Evolutionary conservation across 306 rosid genomes (phyloP), one percentile per base, ranked within the genome.

Genomic region (Ceratonia siliqua): DNA sequence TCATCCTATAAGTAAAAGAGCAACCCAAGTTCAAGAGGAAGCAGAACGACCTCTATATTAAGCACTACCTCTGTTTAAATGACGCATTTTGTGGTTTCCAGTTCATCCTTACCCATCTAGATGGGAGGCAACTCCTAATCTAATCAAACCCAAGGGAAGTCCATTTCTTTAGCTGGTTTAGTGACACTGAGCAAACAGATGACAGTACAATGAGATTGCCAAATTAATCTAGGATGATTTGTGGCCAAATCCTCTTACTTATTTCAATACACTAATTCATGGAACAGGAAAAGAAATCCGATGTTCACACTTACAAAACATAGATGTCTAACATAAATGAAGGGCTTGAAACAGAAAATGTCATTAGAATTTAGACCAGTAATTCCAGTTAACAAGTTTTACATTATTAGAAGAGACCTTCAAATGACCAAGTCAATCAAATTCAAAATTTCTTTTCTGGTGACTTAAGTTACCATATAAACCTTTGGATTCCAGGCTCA

Each of bases 21-120:
- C 94, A 91, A 36, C 85, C 92, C 15, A 85, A 58, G 79, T 91
- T 89, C 76, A 82, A 58, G 81, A 80, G 92, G 74, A 83, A 78
- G 74, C 57, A 21, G 1, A 88, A 89, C 32, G 92, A 91, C 77
- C 91, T 91, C 48, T 45, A 42, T 6, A 75, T 91, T 59, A 89
- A 91, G 45, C 94, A 85, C 72, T 85, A 53, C 56, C 86, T 91
- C 71, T 84, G 42, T 71, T 74, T 91, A 58, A 78, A 88, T 0
- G 97, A 89, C 82, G 90, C 94, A 27, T 90, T 91, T 12, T 89
- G 97, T 57, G 92, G 92, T n/a, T 90, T 90, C 68, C 92, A 90
- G 77, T 87, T 92, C 74, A 76, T 72, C 21, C 42, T 92, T 68
- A 84, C 82, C 20, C 96, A 88, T 81, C 89, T 90, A 64, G 98